Percentiles rank a stretch among this genome's conserved stretches.
These are phyloP conservation scores for Pythium rishiriense DNA, from an alignment of 352 stramenopile genomes.

Conservation along the genomic window DNA sequence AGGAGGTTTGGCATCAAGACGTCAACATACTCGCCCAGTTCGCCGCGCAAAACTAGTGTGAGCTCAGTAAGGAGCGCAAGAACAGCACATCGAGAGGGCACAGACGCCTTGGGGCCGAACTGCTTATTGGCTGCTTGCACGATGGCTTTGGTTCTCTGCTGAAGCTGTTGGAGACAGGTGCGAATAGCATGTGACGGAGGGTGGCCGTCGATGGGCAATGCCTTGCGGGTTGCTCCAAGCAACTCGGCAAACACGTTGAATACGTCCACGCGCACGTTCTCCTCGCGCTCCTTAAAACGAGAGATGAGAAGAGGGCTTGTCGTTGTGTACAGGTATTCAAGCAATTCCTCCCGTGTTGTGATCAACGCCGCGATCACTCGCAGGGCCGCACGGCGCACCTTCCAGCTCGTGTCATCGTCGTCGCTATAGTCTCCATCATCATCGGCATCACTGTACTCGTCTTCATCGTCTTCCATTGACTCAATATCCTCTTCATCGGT, in stretches of 20 bases:
- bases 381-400: slow-evolving; percentile 92
- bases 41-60: slow-evolving; percentile 70
- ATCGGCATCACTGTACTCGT: slow-evolving; percentile 78
- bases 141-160: slow-evolving; percentile 71
- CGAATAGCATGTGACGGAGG: slow-evolving; percentile 33
- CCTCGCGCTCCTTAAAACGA: slow-evolving; percentile 96
- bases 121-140: slow-evolving; percentile 79
- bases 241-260: slow-evolving; percentile 95
- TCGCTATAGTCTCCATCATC: slow-evolving; percentile 91
- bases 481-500: slow-evolving; percentile 90
- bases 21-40: slow-evolving; percentile 72
- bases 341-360: slow-evolving; percentile 79
- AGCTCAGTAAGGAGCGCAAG: slow-evolving; percentile 85
- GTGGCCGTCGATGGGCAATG: slow-evolving; percentile 34
- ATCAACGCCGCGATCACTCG: slow-evolving; percentile 94
- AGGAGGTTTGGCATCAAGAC: slow-evolving; percentile 81
- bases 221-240: slow-evolving; percentile 74
- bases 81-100: slow-evolving; percentile 80
- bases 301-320: slow-evolving; percentile 84
- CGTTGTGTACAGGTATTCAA: slow-evolving; percentile 84
- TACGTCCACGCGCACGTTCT: slow-evolving; percentile 98
- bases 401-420: slow-evolving; percentile 97
- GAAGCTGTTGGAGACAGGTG: slow-evolving; percentile 52
- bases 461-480: slow-evolving; percentile 84
- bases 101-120: slow-evolving; percentile 74